These are phyloP conservation scores for Populus trichocarpa DNA, from an alignment of 441 rosid species.

Conservation along the genomic window DNA sequence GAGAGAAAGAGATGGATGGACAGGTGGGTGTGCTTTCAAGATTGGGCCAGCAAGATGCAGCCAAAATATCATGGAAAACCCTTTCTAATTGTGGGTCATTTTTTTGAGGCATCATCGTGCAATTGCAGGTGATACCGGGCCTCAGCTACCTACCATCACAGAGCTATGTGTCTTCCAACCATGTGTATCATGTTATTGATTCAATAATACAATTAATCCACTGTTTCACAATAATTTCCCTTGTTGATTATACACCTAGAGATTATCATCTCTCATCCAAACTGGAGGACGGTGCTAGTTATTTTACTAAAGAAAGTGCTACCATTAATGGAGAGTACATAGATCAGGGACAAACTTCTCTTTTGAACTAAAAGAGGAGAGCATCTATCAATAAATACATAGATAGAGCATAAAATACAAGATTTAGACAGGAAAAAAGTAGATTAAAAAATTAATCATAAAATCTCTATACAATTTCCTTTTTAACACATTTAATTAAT, in stretches of 20 bases:
- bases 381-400: slow-evolving; percentile 8
- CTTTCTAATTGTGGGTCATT: slow-evolving; percentile 23
- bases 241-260: background rate
- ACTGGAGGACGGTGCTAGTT: background rate
- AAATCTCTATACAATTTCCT: slow-evolving; percentile 30
- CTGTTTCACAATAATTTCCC: slow-evolving; percentile 1
- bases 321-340: background rate
- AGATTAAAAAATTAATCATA: slow-evolving; percentile 1
- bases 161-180: slow-evolving; percentile 11
- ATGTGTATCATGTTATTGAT: slow-evolving; percentile 27
- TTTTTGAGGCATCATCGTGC: slow-evolving; percentile 23
- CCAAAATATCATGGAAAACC: slow-evolving; percentile 23
- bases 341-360: slow-evolving; percentile 12
- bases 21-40: slow-evolving; percentile 2
- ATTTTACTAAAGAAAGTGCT: background rate
- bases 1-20: background rate
- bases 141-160: slow-evolving; percentile 27
- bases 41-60: slow-evolving; percentile 26
- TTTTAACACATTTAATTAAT: background rate
- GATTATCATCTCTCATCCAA: background rate
- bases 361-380: background rate
- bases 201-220: slow-evolving; percentile 23
- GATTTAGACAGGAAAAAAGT: slow-evolving; percentile 1
- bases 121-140: slow-evolving; percentile 13
- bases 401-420: slow-evolving; percentile 4